phyloP scores from a whole-genome alignment of 1,284 basidiomycete genomes.

The Moesziomyces antarcticus region DNA sequence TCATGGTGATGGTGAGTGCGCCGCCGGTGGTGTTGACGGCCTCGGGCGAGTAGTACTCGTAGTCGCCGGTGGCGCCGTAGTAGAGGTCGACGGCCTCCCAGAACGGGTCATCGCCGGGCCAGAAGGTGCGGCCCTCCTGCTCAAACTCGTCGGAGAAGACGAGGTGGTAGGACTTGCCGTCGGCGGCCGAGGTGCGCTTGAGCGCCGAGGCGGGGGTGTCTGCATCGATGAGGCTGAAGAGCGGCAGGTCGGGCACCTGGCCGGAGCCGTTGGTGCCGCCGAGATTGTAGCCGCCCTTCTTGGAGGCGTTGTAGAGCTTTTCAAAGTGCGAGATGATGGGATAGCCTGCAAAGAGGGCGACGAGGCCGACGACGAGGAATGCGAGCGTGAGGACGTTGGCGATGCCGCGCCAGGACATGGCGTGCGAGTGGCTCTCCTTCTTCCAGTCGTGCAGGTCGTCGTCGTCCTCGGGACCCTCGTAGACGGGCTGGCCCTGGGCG shows the following conservation, averaged over 20 bases:
- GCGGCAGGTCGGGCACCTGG: constrained; percentile 57
- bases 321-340: constrained; percentile 53
- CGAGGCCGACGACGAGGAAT: constrained; percentile 38
- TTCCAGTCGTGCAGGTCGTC: constrained; percentile 58
- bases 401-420: constrained; percentile 44
- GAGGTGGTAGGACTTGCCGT: constrained; percentile 47
- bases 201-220: constrained; percentile 52
- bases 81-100: constrained; percentile 60
- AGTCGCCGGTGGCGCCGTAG: constrained; percentile 54
- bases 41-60: constrained; percentile 56
- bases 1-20: constrained; percentile 50
- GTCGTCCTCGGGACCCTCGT: constrained; percentile 43
- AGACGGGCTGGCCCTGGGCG: constrained; percentile 16
- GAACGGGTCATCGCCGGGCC: constrained; percentile 61
- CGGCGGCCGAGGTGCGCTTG: constrained; percentile 28
- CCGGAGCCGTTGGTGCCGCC: constrained; percentile 73
- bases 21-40: constrained; percentile 58
- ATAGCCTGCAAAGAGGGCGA: constrained; percentile 56
- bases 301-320: constrained; percentile 13
- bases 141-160: constrained; percentile 64
- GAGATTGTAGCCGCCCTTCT: constrained; percentile 71
- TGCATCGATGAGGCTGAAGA: constrained; percentile 44
- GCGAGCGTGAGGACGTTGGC: constrained; percentile 44
- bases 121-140: constrained; percentile 59
- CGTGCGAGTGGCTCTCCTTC: constrained; percentile 26